Percentiles rank a stretch among this genome's conserved stretches.
phyloP scores from a whole-genome alignment of 2,329 filamentous ascomycete species.

The Boeremia lycopersici region DNA sequence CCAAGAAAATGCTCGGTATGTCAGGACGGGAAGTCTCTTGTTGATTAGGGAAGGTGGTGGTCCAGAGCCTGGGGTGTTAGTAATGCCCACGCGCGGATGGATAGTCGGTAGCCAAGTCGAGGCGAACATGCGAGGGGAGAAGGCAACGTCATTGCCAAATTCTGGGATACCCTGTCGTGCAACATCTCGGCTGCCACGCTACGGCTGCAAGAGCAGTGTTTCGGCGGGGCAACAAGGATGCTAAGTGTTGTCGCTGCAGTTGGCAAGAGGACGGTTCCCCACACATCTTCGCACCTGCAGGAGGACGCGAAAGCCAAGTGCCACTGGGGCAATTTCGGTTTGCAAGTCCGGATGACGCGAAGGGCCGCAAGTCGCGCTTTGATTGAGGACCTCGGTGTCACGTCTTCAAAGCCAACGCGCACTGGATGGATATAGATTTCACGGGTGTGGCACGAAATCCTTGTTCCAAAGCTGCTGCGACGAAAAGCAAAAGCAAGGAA shows the following conservation, averaged over 20 bases:
- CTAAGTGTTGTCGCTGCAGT: constrained; percentile 6
- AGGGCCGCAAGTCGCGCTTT: not conserved
- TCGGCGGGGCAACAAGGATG: constrained; percentile 12
- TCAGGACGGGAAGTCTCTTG: constrained; percentile 11
- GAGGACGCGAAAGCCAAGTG: constrained; percentile 8
- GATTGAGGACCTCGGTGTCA: constrained; percentile 1
- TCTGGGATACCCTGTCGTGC: constrained; percentile 16
- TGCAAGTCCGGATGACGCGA: not conserved
- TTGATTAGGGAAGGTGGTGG: constrained; percentile 27
- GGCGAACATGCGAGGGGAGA: constrained; percentile 8
- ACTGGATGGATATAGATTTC: not conserved
- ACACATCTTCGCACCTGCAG: constrained; percentile 5
- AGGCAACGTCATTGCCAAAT: constrained; percentile 8
- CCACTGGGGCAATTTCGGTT: constrained; percentile 3
- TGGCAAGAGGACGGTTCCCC: constrained; percentile 4
- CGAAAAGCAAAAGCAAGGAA: constrained; percentile 9
- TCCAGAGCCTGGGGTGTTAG: constrained; percentile 32
- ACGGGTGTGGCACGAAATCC: constrained; percentile 6
- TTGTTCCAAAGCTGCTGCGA: constrained; percentile 9
- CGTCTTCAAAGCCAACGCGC: not conserved
- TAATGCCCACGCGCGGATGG: constrained; percentile 22
- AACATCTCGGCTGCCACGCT: constrained; percentile 6
- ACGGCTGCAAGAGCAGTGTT: constrained; percentile 3
- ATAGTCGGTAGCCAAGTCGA: constrained; percentile 19
- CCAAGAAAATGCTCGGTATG: constrained; percentile 12